Conservation (phyloP, 208 protist species). For the Crithidia thermophila region DNA sequence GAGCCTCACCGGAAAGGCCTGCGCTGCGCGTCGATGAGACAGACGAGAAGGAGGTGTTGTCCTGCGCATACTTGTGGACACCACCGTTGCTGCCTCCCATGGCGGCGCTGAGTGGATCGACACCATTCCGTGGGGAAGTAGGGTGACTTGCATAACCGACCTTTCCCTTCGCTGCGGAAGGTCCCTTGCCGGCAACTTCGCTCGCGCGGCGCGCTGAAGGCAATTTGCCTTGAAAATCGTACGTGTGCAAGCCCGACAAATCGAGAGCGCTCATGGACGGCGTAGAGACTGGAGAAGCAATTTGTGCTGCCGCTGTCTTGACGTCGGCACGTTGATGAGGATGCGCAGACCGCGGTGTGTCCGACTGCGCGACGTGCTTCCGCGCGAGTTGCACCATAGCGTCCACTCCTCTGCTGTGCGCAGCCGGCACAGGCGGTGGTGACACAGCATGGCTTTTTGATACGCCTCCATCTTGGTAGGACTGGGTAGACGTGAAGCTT, state of each 20-base stretch:
- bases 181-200: background rate
- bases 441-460: too few relatives aligned
- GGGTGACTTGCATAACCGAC: too few relatives aligned
- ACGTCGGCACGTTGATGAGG: background rate
- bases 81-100: background rate
- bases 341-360: too few relatives aligned
- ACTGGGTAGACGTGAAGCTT: background rate
- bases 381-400: conserved; percentile 33
- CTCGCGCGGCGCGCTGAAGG: background rate
- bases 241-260: conserved; percentile 8
- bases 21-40: conserved; percentile 1
- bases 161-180: too few relatives aligned
- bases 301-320: background rate
- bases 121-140: too few relatives aligned
- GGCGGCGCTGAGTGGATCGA: too few relatives aligned
- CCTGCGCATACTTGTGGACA: conserved; percentile 5
- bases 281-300: background rate
- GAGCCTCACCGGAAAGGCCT: too few relatives aligned
- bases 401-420: background rate
- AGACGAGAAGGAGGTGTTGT: conserved; percentile 5
- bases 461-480: background rate
- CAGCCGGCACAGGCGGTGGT: background rate
- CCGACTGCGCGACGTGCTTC: too few relatives aligned
- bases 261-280: background rate
- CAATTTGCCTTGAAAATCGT: conserved; percentile 16